These are phyloP conservation scores for Rhytidiadelphus loreus DNA, from an alignment of 225 moss, liverwort and hornwort genomes.

Conservation along the genomic window DNA sequence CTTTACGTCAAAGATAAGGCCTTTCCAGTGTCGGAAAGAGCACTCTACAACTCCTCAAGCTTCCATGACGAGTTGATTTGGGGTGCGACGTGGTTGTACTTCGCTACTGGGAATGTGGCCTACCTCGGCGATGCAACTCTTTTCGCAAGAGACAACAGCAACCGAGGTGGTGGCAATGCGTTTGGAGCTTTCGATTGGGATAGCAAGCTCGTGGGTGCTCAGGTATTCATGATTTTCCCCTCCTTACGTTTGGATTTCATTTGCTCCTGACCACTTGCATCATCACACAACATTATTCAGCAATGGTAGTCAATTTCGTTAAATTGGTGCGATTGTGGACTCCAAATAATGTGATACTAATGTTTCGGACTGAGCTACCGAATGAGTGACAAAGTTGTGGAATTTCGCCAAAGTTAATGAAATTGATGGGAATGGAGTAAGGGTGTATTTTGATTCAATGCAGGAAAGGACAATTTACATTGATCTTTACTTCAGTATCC, in stretches of 20 bases:
- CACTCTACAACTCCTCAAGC: constrained; percentile 49
- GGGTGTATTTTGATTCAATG: too few species aligned
- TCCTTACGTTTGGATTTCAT: background rate
- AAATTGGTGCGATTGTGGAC: too few species aligned
- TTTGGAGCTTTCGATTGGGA: constrained; percentile 84
- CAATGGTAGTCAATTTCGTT: background rate
- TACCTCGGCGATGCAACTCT: constrained; percentile 49
- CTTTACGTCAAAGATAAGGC: background rate
- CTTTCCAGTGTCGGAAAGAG: background rate
- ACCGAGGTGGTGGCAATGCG: background rate
- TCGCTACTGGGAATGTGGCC: constrained; percentile 60
- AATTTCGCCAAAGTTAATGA: too few species aligned
- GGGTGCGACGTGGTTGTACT: constrained; percentile 73
- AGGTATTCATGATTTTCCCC: constrained; percentile 23
- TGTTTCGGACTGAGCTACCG: background rate
- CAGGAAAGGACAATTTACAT: too few species aligned
- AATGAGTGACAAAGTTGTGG: too few species aligned
- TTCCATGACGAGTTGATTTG: constrained; percentile 70
- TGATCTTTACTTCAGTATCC: too few species aligned
- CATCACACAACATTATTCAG: background rate
- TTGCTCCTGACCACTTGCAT: background rate
- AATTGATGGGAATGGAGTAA: too few species aligned
- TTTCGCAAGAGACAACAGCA: constrained; percentile 17
- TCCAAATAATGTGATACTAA: background rate
- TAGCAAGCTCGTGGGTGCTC: constrained; percentile 79